Evolutionary conservation across 228 moss, liverwort and hornwort genomes (phyloP).

Genomic region (Sphagnum magellanicum): DNA sequence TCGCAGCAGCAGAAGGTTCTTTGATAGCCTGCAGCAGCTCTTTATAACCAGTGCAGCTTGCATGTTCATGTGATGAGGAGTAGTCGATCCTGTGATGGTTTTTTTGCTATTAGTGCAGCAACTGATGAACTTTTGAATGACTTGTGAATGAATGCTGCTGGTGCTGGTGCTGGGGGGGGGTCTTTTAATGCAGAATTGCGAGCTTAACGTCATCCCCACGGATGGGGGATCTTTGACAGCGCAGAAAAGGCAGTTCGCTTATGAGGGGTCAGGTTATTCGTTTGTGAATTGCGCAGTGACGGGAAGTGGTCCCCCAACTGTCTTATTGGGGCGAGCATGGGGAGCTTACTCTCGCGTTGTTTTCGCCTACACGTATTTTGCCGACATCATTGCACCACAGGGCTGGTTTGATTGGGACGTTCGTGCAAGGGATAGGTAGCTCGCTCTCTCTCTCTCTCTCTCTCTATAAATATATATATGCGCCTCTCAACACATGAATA

Average conservation of each 20-base stretch:
- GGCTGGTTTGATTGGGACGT: constrained; percentile 83
- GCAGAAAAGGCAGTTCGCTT: constrained; percentile 51
- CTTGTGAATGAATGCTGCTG: too few species aligned
- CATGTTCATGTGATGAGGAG: too few species aligned
- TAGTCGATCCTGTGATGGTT: too few species aligned
- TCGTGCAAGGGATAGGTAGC: constrained; percentile 65
- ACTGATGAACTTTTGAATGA: too few species aligned
- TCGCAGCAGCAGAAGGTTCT: too few species aligned
- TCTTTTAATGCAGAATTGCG: constrained; percentile 39
- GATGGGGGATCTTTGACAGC: constrained; percentile 61
- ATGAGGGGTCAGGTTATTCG: constrained; percentile 58
- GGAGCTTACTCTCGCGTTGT: constrained; percentile 71
- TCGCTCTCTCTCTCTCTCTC: not conserved
- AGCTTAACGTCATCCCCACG: constrained; percentile 46
- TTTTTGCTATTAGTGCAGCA: too few species aligned
- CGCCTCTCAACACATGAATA: not conserved
- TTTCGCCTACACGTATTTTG: constrained; percentile 64
- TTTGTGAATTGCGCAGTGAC: constrained; percentile 72
- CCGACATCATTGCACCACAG: constrained; percentile 51
- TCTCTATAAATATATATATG: too few species aligned
- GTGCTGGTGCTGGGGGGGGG: too few species aligned
- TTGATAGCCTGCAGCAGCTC: too few species aligned
- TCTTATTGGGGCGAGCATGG: constrained; percentile 87
- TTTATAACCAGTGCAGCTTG: too few species aligned
- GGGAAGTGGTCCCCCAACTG: constrained; percentile 37